Conservation (phyloP, 768 basidiomycete species). For the Tubosaeta sp. region DNA sequence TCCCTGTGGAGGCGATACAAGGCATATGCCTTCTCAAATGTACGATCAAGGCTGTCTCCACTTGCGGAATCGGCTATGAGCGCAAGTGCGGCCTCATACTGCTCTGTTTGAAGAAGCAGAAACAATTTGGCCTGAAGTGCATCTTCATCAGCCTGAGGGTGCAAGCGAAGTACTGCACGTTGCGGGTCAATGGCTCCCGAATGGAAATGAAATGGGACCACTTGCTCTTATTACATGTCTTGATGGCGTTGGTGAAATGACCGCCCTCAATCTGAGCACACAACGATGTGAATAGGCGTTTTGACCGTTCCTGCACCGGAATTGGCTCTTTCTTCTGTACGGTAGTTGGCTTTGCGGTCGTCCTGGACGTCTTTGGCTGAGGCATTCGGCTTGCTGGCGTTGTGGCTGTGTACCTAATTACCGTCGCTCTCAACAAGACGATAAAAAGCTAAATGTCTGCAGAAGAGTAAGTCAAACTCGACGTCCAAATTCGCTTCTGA, state of each 20-base stretch:
- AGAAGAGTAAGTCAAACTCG: conserved; percentile 42
- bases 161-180: conserved; percentile 61
- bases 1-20: conserved; percentile 82
- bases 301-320: conserved; percentile 31
- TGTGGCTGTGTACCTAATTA: conserved; percentile 22
- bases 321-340: conserved; percentile 21
- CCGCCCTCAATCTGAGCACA: conserved; percentile 90
- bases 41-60: conserved; percentile 15
- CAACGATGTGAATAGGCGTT: conserved; percentile 70
- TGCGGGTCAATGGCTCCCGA: conserved; percentile 18
- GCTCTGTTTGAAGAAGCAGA: conserved; percentile 82
- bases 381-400: conserved; percentile 11
- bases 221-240: conserved; percentile 90
- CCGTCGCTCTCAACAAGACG: conserved; percentile 7
- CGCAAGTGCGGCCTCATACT: conserved; percentile 64
- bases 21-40: conserved; percentile 77
- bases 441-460: conserved; percentile 42
- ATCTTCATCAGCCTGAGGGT: conserved; percentile 57
- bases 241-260: conserved; percentile 78
- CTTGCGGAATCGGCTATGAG: conserved; percentile 39
- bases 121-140: conserved; percentile 84
- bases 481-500: conserved; percentile 1
- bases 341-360: conserved; percentile 5
- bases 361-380: conserved; percentile 9
- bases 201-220: conserved; percentile 21